These are phyloP conservation scores for Heterobasidion occidentale DNA, from an alignment of 1,284 basidiomycete species.

Conservation along the genomic window DNA sequence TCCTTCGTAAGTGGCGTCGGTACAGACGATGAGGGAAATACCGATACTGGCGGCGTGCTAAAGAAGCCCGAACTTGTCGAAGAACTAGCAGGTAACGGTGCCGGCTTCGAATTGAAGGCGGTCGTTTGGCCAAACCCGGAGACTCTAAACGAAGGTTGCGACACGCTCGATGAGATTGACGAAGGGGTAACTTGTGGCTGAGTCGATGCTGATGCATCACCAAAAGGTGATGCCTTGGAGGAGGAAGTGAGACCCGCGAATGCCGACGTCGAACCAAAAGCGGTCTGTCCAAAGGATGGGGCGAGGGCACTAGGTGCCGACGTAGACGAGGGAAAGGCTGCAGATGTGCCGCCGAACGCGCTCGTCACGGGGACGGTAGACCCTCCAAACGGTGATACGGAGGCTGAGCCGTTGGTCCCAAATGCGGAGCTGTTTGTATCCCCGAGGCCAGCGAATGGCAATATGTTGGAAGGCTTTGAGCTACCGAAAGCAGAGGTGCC, in stretches of 20 bases:
- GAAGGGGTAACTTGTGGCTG: neutral
- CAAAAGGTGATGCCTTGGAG: neutral
- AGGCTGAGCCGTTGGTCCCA: neutral
- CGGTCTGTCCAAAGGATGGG: neutral
- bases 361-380: neutral
- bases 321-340: neutral
- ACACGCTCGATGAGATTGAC: neutral
- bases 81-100: neutral
- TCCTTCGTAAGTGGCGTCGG: neutral
- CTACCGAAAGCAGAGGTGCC: conserved; percentile 14
- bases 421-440: neutral
- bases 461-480: neutral
- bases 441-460: neutral
- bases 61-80: neutral
- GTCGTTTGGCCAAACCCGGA: neutral
- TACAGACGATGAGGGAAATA: neutral
- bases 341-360: neutral
- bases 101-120: neutral
- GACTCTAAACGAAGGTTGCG: neutral
- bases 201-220: neutral
- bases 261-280: neutral
- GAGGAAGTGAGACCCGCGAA: neutral
- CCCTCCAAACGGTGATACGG: conserved; percentile 3
- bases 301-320: neutral
- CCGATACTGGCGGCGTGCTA: neutral